These are phyloP conservation scores for Ogataea nitratoaversa DNA, from an alignment of 805 yeast genomes.

Conservation along the genomic window DNA sequence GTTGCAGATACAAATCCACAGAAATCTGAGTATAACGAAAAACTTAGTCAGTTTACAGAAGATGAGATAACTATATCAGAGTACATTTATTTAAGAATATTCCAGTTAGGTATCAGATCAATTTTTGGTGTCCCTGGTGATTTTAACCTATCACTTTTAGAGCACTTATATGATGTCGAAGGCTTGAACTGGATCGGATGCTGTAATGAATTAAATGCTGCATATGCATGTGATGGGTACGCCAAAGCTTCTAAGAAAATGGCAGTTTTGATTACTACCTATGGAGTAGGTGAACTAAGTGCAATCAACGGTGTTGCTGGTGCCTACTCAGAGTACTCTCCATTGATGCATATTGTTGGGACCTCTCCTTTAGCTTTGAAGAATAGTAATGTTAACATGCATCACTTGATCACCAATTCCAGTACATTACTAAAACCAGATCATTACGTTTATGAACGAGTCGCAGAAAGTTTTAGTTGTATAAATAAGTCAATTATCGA, in stretches of 20 bases:
- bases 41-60: constrained; percentile 6
- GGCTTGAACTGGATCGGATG: constrained; percentile 37
- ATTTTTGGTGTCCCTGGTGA: constrained; percentile 62
- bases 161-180: constrained; percentile 35
- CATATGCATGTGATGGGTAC: constrained; percentile 49
- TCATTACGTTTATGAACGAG: constrained; percentile 60
- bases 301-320: constrained; percentile 49
- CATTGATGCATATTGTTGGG: constrained; percentile 50
- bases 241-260: constrained; percentile 32
- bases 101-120: constrained; percentile 40
- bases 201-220: constrained; percentile 50
- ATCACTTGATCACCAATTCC: constrained; percentile 56
- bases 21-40: constrained; percentile 4
- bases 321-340: constrained; percentile 43
- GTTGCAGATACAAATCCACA: constrained; percentile 10
- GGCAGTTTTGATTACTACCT: constrained; percentile 42
- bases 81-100: constrained; percentile 41
- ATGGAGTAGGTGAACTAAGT: constrained; percentile 49
- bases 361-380: constrained; percentile 28
- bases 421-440: constrained; percentile 53
- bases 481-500: constrained; percentile 44
- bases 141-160: constrained; percentile 48
- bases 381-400: constrained; percentile 31
- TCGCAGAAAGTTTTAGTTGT: constrained; percentile 53
- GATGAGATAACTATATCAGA: constrained; percentile 34